phyloP scores from a whole-genome alignment of 2,329 filamentous ascomycete genomes.

The Cercospora sojina region DNA sequence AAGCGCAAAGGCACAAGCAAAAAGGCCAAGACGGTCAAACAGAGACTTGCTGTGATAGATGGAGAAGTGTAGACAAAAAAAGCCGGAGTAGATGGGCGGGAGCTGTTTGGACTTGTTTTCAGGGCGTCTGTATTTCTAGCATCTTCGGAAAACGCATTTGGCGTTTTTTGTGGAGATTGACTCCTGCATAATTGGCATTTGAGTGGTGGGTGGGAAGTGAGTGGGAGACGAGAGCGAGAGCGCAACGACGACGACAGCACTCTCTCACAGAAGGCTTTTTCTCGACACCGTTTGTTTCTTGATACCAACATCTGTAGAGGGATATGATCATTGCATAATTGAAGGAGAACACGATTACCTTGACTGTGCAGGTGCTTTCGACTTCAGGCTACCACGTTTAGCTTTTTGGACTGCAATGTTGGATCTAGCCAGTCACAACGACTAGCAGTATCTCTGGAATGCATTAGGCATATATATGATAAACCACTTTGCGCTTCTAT shows the following conservation, averaged over 20 bases:
- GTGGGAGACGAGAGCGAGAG: neutral
- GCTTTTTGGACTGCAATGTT: no score
- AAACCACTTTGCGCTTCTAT: no score
- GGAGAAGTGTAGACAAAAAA: slow-evolving; percentile 35
- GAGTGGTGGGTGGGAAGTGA: neutral
- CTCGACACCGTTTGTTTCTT: neutral
- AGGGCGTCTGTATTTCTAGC: neutral
- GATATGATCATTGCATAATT: neutral
- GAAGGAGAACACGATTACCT: neutral
- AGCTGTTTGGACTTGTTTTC: neutral
- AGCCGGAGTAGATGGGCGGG: neutral
- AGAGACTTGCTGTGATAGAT: slow-evolving; percentile 51
- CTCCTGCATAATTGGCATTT: neutral
- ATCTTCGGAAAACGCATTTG: neutral
- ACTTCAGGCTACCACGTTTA: neutral
- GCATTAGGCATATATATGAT: no score
- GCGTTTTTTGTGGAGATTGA: neutral
- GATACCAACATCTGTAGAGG: neutral
- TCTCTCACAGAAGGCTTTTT: neutral
- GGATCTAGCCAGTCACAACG: no score
- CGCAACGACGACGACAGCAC: neutral
- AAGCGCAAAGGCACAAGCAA: slow-evolving; percentile 57
- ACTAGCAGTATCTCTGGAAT: no score
- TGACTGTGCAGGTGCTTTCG: neutral
- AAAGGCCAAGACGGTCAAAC: slow-evolving; percentile 54